Evolutionary conservation across 148 eudicot species (phyloP).

Genomic region (Fagopyrum esculentum): DNA sequence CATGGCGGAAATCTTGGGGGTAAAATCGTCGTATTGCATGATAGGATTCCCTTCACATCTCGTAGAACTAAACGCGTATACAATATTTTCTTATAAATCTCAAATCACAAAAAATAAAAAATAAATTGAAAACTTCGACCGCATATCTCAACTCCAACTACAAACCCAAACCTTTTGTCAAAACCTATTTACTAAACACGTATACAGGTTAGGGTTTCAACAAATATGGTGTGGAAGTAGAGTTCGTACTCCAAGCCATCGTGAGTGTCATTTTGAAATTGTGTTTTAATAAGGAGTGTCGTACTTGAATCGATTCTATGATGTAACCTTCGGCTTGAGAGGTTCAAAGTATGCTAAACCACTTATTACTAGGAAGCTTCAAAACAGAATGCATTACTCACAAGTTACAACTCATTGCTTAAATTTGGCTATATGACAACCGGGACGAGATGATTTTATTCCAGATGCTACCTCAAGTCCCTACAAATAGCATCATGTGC

Average conservation of each 20-base stretch:
- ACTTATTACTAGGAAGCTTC: background rate
- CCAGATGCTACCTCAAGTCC: background rate
- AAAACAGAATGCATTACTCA: background rate
- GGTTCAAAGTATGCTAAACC: background rate
- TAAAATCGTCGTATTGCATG: too few species aligned
- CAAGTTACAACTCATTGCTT: constrained; percentile 1
- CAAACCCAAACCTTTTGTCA: too few species aligned
- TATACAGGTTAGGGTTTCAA: too few species aligned
- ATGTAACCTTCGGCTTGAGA: background rate
- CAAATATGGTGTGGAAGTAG: too few species aligned
- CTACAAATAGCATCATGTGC: background rate
- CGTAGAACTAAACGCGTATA: too few species aligned
- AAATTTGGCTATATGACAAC: background rate
- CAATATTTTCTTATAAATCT: too few species aligned
- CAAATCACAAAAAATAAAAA: too few species aligned
- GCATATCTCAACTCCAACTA: too few species aligned
- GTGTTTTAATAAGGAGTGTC: background rate
- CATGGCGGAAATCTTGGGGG: too few species aligned
- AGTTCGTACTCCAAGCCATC: background rate
- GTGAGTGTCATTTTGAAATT: background rate
- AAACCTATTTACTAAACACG: too few species aligned
- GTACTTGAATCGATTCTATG: background rate
- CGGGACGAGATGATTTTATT: background rate
- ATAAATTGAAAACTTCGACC: too few species aligned
- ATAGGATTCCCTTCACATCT: too few species aligned